These are phyloP conservation scores for Adansonia grandidieri DNA, from an alignment of 441 rosid genomes.

Conservation along the genomic window DNA sequence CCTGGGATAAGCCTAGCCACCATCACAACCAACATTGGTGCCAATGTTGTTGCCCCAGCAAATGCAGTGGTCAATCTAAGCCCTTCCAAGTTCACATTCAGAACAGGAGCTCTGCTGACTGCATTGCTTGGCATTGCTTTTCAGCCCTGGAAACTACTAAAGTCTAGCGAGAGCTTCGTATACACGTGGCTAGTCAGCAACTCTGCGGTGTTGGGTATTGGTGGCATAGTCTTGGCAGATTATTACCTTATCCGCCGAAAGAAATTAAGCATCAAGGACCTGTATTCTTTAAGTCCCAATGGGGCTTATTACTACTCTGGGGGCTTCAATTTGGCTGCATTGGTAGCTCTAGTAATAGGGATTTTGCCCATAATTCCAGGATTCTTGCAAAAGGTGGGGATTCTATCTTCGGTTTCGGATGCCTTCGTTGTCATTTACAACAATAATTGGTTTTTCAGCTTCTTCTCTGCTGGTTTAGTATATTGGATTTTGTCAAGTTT, in stretches of 20 bases:
- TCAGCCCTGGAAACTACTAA: constrained; percentile 84
- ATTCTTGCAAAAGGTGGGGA: constrained; percentile 69
- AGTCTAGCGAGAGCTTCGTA: constrained; percentile 92
- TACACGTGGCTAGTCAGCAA: constrained; percentile 94
- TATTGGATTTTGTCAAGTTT: constrained; percentile 60
- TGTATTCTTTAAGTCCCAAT: constrained; percentile 58
- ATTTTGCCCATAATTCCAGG: constrained; percentile 86
- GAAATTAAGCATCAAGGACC: constrained; percentile 51
- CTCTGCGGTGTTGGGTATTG: constrained; percentile 84
- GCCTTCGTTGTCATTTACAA: constrained; percentile 60
- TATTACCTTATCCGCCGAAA: constrained; percentile 62
- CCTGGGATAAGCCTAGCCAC: constrained; percentile 80
- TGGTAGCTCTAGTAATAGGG: constrained; percentile 63
- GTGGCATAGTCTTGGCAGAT: constrained; percentile 72
- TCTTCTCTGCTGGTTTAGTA: constrained; percentile 61
- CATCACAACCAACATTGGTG: constrained; percentile 86
- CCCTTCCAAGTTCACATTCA: constrained; percentile 76
- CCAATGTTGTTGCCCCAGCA: constrained; percentile 87
- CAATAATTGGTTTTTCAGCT: constrained; percentile 90
- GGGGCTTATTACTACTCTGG: constrained; percentile 68
- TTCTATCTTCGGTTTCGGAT: constrained; percentile 40
- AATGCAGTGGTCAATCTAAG: constrained; percentile 83
- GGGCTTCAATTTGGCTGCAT: constrained; percentile 67
- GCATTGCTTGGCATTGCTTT: constrained; percentile 78
- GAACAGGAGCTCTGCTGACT: constrained; percentile 74